Evolutionary conservation across 208 protist species (phyloP), one percentile per base, ranked within the genome.

Genomic region (Acanthamoeba royreba): DNA sequence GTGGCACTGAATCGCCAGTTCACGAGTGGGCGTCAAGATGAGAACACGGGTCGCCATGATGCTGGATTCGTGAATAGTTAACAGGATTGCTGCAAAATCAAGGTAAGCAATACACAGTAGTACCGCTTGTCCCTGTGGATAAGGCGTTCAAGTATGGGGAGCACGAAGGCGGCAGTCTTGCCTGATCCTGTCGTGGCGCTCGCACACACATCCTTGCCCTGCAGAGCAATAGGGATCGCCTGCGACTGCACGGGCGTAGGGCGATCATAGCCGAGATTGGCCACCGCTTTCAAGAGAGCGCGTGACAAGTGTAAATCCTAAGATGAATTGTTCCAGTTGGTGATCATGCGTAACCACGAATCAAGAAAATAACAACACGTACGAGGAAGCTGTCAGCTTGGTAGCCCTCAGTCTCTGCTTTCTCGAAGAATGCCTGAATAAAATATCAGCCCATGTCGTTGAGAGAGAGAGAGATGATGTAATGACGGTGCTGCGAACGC

Each of bases 131-230:
- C 22, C 25, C 47, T 35, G 92, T 96, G 89, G 19, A 97, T 74
- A 31, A 98, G 94, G 40, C 96, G 95, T 63, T 98, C 96, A 1
- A 98, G 85, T 13, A 97, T 88, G 13, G 97, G 97, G 42, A 98
- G 72, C 35, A 97, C 17, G 55, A 98, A 98, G 28, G 97, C 97
- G 1, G 96, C 96, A 15, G 96, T 97, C 58, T 97, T 97, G 85
- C 96, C 96, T 31, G 85, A 92, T 93, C 90, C 92, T 2, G 97
- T 98, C 1, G 72, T 85, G 3, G 97, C 97, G 83, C 91, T 96
- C 19, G 87, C 97, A 46, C 95, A 94, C n/a, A 98, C 92, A 94
- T 98, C 97, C 15, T 94, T 72, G 15, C 96, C 97, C 53, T 88
- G 72, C 25, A 98, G 47, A 22, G 94, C 92, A 2, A 95, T 35